Evolutionary conservation across 1,284 basidiomycete genomes (phyloP), one percentile per base, ranked within the genome.

Genomic region (Athelia psychrophila): DNA sequence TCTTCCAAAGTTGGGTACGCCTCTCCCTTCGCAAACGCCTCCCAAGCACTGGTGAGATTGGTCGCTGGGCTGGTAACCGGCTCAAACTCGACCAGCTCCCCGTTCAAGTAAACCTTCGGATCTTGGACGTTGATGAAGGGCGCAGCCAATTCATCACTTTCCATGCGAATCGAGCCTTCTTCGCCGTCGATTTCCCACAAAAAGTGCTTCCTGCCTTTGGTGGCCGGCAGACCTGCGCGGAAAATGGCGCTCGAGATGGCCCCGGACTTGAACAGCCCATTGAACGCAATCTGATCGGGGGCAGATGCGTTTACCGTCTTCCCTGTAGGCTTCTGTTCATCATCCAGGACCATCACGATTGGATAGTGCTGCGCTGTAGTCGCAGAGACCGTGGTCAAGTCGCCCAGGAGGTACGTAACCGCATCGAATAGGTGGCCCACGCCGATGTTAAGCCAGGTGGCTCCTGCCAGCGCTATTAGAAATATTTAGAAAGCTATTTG

Each of bases 171-270:
- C 3, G 56, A 56, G 0, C 71, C 69, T 1, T 67, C 62, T 44
- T 73, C 71, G 9, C 71, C 71, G 42, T 73, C 67, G 44, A 74
- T 71, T 45, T 61, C 56, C 70, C 71, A 73, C 1, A 62, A 19
- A 38, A 70, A 62, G 2, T 50, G 53, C 32, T 53, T 55, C 23
- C 60, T 53, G n/a, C 62, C 63, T 23, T 58, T 60, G 3, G 58
- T 58, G n/a, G 52, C 53, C 23, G 50, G 49, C 24, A 61, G 55
- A 4, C 70, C 69, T 0, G 52, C 55, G 16, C 67, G 62, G 56
- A 62, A 65, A 15, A 60, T 56, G 9, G 69, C 50, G 46, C 56
- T 68, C 19, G 59, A 62, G 2, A 68, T 40, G 9, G 62, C 60
- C 3, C 71, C 70, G n/a, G 56, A 56, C 24, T 54, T 56, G 35